These are phyloP conservation scores for Tricholoma terreum DNA, from an alignment of 768 basidiomycete species.

Conservation along the genomic window DNA sequence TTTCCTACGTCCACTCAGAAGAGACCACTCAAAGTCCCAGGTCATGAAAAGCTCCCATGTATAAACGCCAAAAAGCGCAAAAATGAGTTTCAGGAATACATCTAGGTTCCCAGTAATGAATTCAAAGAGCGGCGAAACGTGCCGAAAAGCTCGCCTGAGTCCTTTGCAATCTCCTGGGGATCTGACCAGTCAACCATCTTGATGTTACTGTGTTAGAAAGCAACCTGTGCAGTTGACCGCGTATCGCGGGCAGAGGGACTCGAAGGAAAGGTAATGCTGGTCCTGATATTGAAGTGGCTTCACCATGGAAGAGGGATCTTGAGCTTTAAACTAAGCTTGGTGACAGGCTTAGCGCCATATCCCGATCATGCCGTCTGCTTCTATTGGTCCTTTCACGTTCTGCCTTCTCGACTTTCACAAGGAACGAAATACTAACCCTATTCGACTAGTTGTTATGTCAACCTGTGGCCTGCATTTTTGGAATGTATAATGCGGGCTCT, in stretches of 20 bases:
- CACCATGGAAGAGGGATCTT: not conserved
- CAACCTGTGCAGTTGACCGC: no score
- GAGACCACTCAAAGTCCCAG: slow-evolving; percentile 64
- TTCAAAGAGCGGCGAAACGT: not conserved
- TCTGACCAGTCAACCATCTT: slow-evolving; percentile 48
- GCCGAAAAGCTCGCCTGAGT: slow-evolving; percentile 29
- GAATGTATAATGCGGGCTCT: not conserved
- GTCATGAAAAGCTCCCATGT: slow-evolving; percentile 67
- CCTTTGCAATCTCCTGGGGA: slow-evolving; percentile 40
- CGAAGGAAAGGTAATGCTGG: no score
- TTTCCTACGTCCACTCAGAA: slow-evolving; percentile 52
- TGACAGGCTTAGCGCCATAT: slow-evolving; percentile 6
- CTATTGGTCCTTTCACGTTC: slow-evolving; percentile 12
- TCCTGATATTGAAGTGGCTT: not conserved
- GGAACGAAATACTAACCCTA: slow-evolving; percentile 2
- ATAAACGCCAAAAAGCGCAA: slow-evolving; percentile 63
- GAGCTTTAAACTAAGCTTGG: slow-evolving; percentile 11
- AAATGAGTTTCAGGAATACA: slow-evolving; percentile 57
- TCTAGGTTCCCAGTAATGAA: slow-evolving; percentile 30
- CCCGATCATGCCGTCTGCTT: slow-evolving; percentile 25
- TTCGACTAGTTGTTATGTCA: not conserved
- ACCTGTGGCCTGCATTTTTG: not conserved
- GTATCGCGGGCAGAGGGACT: not conserved
- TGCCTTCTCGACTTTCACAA: slow-evolving; percentile 12
- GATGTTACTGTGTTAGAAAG: not conserved